A percentile compares a stretch with the other conserved stretches of the same genome.
Conservation (phyloP, 1,284 basidiomycete genomes). For the Rhodotorula sp. region DNA sequence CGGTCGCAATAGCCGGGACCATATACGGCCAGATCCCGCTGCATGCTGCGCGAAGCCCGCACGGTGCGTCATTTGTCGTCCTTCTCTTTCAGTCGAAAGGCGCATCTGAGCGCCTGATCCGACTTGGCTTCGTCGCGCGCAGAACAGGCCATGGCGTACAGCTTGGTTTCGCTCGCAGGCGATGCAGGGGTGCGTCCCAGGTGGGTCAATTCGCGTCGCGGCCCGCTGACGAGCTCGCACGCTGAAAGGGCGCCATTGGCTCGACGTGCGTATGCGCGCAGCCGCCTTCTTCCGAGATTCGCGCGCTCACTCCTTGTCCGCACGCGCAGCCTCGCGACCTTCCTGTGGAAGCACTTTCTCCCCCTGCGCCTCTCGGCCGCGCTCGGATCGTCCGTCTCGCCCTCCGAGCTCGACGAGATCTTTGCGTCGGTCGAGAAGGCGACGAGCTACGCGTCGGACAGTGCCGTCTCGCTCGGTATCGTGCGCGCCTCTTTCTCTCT, state of each 20-base stretch:
- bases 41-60: too few species aligned
- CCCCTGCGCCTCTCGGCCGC: neutral
- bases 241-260: neutral
- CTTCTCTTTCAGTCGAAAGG: too few species aligned
- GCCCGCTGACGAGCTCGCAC: accelerated
- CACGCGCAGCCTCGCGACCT: neutral
- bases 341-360: neutral
- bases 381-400: neutral
- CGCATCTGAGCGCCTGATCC: too few species aligned
- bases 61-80: too few species aligned
- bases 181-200: neutral
- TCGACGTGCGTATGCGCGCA: neutral
- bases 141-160: neutral
- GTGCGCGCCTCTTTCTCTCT: neutral
- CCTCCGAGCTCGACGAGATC: neutral
- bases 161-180: neutral
- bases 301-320: too few species aligned
- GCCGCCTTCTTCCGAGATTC: too few species aligned
- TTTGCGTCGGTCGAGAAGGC: neutral
- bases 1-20: too few species aligned
- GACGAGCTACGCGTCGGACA: neutral
- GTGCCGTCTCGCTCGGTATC: neutral
- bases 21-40: too few species aligned
- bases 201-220: accelerated
- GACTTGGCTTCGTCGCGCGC: neutral